These are phyloP conservation scores for Cucumis hystrix DNA, from an alignment of 306 rosid genomes.

Conservation along the genomic window DNA sequence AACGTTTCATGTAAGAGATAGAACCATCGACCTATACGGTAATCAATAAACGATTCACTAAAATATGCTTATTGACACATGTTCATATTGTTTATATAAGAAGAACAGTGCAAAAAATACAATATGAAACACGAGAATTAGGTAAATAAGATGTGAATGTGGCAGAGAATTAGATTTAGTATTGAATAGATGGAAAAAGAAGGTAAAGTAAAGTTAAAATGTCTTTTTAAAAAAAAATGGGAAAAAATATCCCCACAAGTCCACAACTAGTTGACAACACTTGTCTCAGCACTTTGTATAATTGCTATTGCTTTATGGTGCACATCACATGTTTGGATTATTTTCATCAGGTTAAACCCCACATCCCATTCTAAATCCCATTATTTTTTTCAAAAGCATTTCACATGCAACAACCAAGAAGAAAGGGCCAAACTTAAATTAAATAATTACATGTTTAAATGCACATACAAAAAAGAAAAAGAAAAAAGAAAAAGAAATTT, in stretches of 20 bases:
- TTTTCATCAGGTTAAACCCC: neutral
- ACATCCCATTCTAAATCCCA: neutral
- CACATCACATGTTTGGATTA: conserved; percentile 6
- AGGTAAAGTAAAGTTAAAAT: neutral
- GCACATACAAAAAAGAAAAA: neutral
- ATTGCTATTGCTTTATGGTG: neutral
- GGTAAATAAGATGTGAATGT: neutral
- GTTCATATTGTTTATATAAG: neutral
- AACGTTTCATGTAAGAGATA: too few species aligned
- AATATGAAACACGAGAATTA: neutral
- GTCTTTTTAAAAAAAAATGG: neutral
- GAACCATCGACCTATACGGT: too few species aligned
- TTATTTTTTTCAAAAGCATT: neutral
- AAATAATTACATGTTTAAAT: neutral
- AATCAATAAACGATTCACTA: too few species aligned
- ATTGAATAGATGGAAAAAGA: neutral
- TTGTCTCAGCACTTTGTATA: neutral
- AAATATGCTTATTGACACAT: neutral
- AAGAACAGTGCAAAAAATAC: too few species aligned
- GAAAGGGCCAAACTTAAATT: neutral
- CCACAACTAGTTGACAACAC: conserved; percentile 5
- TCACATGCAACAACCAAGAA: neutral
- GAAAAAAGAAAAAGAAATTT: neutral
- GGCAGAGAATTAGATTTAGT: neutral
- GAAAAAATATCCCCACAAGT: neutral